Percentiles rank a stretch among this genome's conserved stretches.
phyloP scores from a whole-genome alignment of 768 basidiomycete genomes.

The Agrocybe praecox region DNA sequence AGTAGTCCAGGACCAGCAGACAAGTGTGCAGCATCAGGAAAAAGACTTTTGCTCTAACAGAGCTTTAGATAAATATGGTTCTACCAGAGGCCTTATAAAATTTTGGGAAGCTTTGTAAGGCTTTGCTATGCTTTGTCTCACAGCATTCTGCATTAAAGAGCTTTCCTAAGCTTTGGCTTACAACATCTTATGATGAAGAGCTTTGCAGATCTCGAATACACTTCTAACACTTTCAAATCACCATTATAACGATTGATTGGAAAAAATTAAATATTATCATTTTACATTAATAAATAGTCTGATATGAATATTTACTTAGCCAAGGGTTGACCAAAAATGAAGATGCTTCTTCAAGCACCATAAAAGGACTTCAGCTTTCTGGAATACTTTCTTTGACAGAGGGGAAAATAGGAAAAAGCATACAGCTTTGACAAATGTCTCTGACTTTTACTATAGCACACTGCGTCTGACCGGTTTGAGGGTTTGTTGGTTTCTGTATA shows the following conservation, averaged over 20 bases:
- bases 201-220: constrained; percentile 10
- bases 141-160: too few relatives aligned
- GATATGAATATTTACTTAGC: constrained; percentile 25
- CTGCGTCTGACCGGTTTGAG: neutral
- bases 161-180: too few relatives aligned
- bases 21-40: too few relatives aligned
- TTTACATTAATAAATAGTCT: constrained; percentile 19
- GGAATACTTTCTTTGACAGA: neutral
- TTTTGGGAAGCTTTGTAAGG: too few relatives aligned
- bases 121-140: too few relatives aligned
- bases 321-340: constrained; percentile 28
- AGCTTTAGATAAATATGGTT: constrained; percentile 3
- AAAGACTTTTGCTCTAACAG: constrained; percentile 10
- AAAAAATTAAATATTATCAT: constrained; percentile 1
- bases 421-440: constrained; percentile 8
- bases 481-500: neutral
- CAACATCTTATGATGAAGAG: too few relatives aligned
- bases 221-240: too few relatives aligned
- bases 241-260: neutral
- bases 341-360: constrained; percentile 14
- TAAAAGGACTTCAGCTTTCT: neutral
- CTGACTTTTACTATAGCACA: neutral
- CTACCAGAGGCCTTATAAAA: neutral
- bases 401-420: constrained; percentile 9
- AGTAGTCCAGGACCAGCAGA: too few relatives aligned